Evolutionary conservation across 2,329 filamentous ascomycete species (phyloP), one percentile per base, ranked within the genome.

Genomic region (Cryphonectria parasitica): DNA sequence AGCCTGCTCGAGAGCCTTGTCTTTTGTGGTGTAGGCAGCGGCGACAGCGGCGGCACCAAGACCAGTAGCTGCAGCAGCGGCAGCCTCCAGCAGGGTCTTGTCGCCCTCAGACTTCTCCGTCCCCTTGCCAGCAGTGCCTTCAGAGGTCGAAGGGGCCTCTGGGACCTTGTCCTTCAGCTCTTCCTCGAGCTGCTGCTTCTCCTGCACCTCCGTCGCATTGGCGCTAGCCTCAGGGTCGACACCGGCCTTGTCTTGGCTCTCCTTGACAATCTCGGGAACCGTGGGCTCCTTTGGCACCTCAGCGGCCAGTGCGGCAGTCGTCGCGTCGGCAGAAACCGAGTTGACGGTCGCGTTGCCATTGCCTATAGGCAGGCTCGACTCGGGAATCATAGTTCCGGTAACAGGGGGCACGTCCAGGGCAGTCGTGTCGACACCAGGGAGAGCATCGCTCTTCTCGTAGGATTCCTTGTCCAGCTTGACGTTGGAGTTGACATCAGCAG

Each of bases 391-490:
- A 80, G 86, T 90, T 73, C 84, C 86, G 62, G 87, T 84, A 69
- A 90, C 81, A 13, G 86, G 84, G 41, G 89, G 88, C 49, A 90
- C 78, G 69, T 84, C 81, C 34, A 72, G 69, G 25, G 67, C 66
- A 45, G 61, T 67, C 64, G 85, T 82, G 74, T 82, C 80, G 67
- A 83, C 76, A 74, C 86, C 87, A 66, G 86, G 85, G 58, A 90
- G 80, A 70, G 90, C 87, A 77, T 92, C 92, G 74, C 90, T 90
- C 80, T 92, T 92, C 80, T 97, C 91, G 81, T 98, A 98, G 1
- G 93, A 95, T 75, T 90, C 92, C 80, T 94, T 88, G 79, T 98
- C 95, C 28, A 93, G 87, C 77, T 90, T 89, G 77, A 97, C 87
- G 66, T 94, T 91, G 72, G 84, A 83, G 79, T 93, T 91, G 75